phyloP scores from a whole-genome alignment of 164 flowering plant species.

The Dillenia turbinata region DNA sequence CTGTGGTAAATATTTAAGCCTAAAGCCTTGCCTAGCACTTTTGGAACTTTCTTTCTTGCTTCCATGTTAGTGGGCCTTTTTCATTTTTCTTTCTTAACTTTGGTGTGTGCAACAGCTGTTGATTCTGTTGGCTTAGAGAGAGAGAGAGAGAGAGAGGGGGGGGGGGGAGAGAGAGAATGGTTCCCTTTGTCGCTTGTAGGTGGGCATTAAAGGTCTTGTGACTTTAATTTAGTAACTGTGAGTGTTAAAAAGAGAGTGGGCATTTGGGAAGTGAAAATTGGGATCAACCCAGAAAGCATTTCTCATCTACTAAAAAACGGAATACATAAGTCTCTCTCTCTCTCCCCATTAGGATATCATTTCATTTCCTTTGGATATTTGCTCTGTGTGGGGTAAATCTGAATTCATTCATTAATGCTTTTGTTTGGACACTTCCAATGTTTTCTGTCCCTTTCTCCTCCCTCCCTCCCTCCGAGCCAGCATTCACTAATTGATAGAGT shows the following conservation, averaged over 20 bases:
- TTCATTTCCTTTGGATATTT: no score
- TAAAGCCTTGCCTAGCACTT: background rate
- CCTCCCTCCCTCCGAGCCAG: no score
- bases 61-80: no score
- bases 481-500: no score
- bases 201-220: slow-evolving; percentile 5
- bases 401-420: no score
- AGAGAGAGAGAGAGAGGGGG: background rate
- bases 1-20: background rate
- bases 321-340: no score
- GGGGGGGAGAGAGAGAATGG: slow-evolving; percentile 1
- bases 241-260: background rate
- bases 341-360: no score
- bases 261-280: background rate
- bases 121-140: slow-evolving; percentile 5
- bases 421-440: no score
- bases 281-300: background rate
- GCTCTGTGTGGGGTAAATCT: no score
- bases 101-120: slow-evolving; percentile 8
- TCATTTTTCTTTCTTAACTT: background rate
- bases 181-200: background rate
- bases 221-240: background rate
- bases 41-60: slow-evolving; percentile 9
- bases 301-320: background rate
- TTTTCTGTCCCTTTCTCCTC: no score